These are phyloP conservation scores for Trametopsis cervina DNA, from an alignment of 768 basidiomycete species.

Conservation along the genomic window DNA sequence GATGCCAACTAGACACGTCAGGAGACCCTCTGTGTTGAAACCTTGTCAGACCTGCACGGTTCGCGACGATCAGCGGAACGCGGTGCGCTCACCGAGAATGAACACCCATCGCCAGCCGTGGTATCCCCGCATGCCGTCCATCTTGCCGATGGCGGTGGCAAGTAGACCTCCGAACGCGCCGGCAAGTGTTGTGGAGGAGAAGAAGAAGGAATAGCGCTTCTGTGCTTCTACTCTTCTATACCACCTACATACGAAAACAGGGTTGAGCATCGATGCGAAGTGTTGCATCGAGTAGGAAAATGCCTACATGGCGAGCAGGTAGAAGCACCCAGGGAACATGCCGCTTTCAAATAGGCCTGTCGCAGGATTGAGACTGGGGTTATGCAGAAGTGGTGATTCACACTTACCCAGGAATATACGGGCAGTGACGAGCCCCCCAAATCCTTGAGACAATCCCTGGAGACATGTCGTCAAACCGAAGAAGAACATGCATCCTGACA, in stretches of 20 bases:
- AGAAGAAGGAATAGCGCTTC: slow-evolving; percentile 31
- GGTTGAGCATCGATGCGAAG: background rate
- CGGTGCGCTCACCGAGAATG: slow-evolving; percentile 20
- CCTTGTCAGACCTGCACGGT: background rate
- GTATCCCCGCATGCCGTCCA: slow-evolving; percentile 25
- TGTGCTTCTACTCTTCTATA: slow-evolving; percentile 31
- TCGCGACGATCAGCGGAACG: background rate
- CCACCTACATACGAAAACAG: slow-evolving; percentile 20
- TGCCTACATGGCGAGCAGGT: slow-evolving; percentile 25
- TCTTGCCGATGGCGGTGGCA: slow-evolving; percentile 27
- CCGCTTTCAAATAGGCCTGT: slow-evolving; percentile 22
- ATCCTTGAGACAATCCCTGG: slow-evolving; percentile 26
- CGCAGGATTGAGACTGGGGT: background rate
- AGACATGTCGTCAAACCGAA: slow-evolving; percentile 32
- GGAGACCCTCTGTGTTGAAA: slow-evolving; percentile 25
- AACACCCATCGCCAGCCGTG: slow-evolving; percentile 28
- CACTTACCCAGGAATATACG: slow-evolving; percentile 30
- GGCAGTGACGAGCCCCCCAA: slow-evolving; percentile 30
- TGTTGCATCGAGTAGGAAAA: background rate
- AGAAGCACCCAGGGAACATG: slow-evolving; percentile 27
- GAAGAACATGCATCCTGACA: slow-evolving; percentile 29
- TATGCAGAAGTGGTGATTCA: background rate
- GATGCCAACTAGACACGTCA: slow-evolving; percentile 28
- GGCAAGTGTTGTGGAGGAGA: slow-evolving; percentile 32
- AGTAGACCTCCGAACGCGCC: slow-evolving; percentile 31